Base-by-base conservation (phyloP, 371 early-diverging fungal genomes). In the Amoeboaphelidium occidentale region DNA sequence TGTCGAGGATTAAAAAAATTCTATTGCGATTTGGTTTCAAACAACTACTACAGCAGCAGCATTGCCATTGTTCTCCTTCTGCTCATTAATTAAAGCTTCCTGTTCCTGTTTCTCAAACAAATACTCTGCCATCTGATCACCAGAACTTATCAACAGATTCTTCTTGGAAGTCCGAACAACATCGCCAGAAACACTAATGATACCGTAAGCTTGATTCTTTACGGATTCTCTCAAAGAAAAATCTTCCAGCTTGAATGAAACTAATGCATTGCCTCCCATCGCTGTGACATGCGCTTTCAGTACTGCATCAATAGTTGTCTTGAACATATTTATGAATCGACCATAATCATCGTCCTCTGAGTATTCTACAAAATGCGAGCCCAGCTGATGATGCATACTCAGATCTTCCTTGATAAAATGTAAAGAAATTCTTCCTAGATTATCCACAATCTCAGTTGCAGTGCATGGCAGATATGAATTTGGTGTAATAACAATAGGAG, bases 381-480 rank as follows among this genome's bases (percentile, higher is more conserved):
- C n/a, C n/a, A n/a, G n/a, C n/a, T n/a, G n/a, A n/a, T n/a, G n/a
- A n/a, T n/a, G n/a, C n/a, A n/a, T n/a, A n/a, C n/a, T n/a, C n/a
- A 65, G 66, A 1, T 69, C 60, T 51, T 81, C 81, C 45, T 79
- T 76, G 32, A 81, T 72, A 56, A 81, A 81, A 51, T 81, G 81
- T 22, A 80, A 61, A 0, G 75, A 73, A 0, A 81, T 51, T 13
- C 73, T 67, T 24, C 81, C 81, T 25, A 79, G 56, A 44, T 71
- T 63, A 17, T 63, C 62, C n/a, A n/a, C n/a, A n/a, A n/a, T n/a
- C 3, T 59, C 61, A 23, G 70, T 60, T 1, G 50, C 52, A 14
- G 62, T 51, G 24, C 63, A 58, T 2, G 78, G 81, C 41, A 81
- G 53, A 48, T 60, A 66, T 24, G 72, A 64, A 2, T 75, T 58